Evolutionary conservation across 345 rosid species (phyloP), one percentile per base, ranked within the genome.

Genomic region (Populus simonii): DNA sequence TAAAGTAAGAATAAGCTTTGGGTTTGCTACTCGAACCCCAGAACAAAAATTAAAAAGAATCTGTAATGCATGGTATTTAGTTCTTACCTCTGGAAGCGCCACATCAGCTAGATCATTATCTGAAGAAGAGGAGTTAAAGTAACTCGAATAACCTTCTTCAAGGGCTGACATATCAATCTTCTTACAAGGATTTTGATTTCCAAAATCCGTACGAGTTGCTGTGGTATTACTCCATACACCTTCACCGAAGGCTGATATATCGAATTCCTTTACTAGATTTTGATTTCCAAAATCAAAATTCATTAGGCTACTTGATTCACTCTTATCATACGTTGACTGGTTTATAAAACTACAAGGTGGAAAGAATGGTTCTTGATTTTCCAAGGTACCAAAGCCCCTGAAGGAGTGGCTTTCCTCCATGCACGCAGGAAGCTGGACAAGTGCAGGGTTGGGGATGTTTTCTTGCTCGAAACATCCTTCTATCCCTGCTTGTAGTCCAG

Each of bases 181-280:
- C 45, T 29, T 20, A 13, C 23, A 66, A 22, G 55, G 78, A 67
- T 67, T 75, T 75, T 75, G 65, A n/a, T 66, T 51, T 29, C 36
- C 66, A 51, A 75, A 67, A 75, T 70, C 61, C 33, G n/a, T 16
- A 39, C 70, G 45, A 8, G 39, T 7, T 68, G 25, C 29, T 16
- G 9, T 10, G 20, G 20, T n/a, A 15, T 2, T 12, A 47, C 41
- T 51, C 66, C 65, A 67, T 22, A 7, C 47, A 77, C 35, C 73
- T 35, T 47, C 67, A 15, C 3, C 18, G 45, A 59, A 65, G 39
- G 17, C 53, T 47, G 72, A 27, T 35, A 49, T 72, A 38, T 66
- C 66, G 15, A 12, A 49, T 0, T 51, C 57, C 22, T 49, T 72
- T 4, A 17, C 33, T 17, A 6, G 69, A 39, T 61, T 61, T 70